Base-by-base conservation (phyloP, 331 rosid genomes). In the Telfairia occidentalis region DNA sequence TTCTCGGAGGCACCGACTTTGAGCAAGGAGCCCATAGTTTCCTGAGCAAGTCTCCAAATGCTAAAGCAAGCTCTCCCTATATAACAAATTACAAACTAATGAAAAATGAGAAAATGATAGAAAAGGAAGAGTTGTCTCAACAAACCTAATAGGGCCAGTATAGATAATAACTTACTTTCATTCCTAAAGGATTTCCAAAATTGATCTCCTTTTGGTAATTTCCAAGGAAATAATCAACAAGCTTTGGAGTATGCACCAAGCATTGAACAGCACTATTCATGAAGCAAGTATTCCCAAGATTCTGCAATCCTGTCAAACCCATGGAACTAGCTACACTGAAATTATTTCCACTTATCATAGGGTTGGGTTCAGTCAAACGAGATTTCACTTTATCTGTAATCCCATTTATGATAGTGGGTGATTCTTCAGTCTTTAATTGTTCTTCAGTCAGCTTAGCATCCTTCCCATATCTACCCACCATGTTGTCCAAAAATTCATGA, bases 231-330 rank as follows among this genome's bases (percentile, higher is more conserved):
- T 85, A 90, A 80, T 89, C 97, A 80, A 83, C 88, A 79, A 92
- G 86, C 84, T 85, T 78, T 61, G 89, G 84, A 34, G 92, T 92
- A 85, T 92, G 98, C 75, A 82, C 97, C 88, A 92, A 65, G 80
- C 98, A 92, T 63, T 92, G 98, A 71, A 92, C 78, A 80, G 97
- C 88, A 83, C 93, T 92, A 75, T 90, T 92, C 98, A 92, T 90
- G 79, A 89, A 92, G 83, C 98, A 92, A 45, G 98, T 90, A 84
- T 92, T 92, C 75, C 98, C 98, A 81, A 92, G 97, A 89, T 92
- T 92, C 43, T 89, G 86, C 70, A 92, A 76, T 81, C 98, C 98
- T 60, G 87, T 84, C 87, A 92, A 85, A 73, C 98, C 96, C 84
- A 88, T 77, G 43, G 88, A 76, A 70, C 80, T 79, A 72, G 75